Evolutionary conservation across 805 yeast genomes (phyloP).

Genomic region (Spathaspora passalidarum): DNA sequence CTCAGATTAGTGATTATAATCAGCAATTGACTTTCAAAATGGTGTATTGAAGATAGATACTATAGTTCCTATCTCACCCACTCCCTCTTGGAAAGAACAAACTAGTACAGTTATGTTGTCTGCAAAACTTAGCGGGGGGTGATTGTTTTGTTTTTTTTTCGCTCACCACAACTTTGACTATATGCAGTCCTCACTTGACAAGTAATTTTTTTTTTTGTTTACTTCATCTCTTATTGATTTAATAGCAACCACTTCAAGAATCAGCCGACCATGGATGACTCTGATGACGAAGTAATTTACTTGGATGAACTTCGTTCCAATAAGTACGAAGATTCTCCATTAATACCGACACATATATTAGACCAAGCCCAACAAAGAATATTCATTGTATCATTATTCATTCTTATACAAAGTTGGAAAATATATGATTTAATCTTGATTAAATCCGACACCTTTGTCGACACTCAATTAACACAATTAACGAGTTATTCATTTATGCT

Average conservation of each 20-base stretch:
- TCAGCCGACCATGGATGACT: neutral
- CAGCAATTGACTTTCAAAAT: too few relatives aligned
- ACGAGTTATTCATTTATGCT: conserved; percentile 57
- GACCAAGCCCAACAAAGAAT: conserved; percentile 78
- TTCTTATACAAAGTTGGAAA: conserved; percentile 83
- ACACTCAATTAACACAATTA: conserved; percentile 29
- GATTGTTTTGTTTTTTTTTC: too few relatives aligned
- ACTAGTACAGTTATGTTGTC: too few relatives aligned
- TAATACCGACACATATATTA: conserved; percentile 63
- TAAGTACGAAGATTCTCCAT: conserved; percentile 10
- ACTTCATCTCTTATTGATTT: neutral
- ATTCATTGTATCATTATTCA: conserved; percentile 61
- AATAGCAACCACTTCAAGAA: neutral
- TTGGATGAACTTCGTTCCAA: neutral
- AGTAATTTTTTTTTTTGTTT: too few relatives aligned
- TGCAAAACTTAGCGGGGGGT: too few relatives aligned
- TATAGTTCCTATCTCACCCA: too few relatives aligned
- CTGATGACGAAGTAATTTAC: neutral
- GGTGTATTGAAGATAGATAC: too few relatives aligned
- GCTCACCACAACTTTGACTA: too few relatives aligned
- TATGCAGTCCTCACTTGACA: too few relatives aligned
- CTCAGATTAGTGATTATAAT: too few relatives aligned
- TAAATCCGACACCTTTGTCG: conserved; percentile 40
- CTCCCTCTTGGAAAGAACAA: too few relatives aligned
- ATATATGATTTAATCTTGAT: conserved; percentile 64